phyloP scores from a whole-genome alignment of 306 rosid genomes.

The Rubus parviflorus region DNA sequence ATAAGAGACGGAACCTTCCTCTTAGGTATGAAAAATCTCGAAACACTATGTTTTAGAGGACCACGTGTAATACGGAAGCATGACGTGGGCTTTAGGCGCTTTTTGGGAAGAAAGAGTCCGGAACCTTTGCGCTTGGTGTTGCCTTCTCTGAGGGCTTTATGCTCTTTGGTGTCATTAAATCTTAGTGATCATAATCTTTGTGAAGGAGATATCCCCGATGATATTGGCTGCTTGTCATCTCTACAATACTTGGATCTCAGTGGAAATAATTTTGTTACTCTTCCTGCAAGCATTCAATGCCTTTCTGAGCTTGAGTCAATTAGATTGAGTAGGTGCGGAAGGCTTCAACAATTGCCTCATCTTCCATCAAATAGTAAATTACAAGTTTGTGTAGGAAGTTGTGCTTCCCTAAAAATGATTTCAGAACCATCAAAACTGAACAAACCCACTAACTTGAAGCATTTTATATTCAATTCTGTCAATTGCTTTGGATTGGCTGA shows the following conservation, averaged over 20 bases:
- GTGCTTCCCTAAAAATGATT: too few species aligned
- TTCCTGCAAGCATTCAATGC: constrained; percentile 15
- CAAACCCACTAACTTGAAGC: not conserved
- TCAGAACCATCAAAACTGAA: not conserved
- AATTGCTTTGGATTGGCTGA: constrained; percentile 18
- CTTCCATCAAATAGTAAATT: not conserved
- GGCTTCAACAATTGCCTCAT: constrained; percentile 6
- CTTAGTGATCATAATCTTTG: not conserved
- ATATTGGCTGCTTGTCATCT: constrained; percentile 11
- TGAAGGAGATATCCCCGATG: not conserved
- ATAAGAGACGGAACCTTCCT: not conserved
- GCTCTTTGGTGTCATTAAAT: not conserved
- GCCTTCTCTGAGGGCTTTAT: not conserved
- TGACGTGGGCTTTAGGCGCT: not conserved
- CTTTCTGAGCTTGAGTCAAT: not conserved
- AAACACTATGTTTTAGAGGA: accelerated
- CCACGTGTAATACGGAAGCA: not conserved
- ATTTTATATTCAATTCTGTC: not conserved
- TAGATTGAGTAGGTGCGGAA: not conserved
- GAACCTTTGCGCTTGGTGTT: not conserved
- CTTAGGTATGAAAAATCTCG: not conserved
- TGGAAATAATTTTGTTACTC: constrained; percentile 9
- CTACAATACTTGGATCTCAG: not conserved
- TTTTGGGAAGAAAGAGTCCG: not conserved
- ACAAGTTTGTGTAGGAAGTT: too few species aligned